Percentiles rank a stretch among this genome's conserved stretches.
phyloP scores from a whole-genome alignment of 2,329 filamentous ascomycete genomes.

The Fonsecaea nubica region DNA sequence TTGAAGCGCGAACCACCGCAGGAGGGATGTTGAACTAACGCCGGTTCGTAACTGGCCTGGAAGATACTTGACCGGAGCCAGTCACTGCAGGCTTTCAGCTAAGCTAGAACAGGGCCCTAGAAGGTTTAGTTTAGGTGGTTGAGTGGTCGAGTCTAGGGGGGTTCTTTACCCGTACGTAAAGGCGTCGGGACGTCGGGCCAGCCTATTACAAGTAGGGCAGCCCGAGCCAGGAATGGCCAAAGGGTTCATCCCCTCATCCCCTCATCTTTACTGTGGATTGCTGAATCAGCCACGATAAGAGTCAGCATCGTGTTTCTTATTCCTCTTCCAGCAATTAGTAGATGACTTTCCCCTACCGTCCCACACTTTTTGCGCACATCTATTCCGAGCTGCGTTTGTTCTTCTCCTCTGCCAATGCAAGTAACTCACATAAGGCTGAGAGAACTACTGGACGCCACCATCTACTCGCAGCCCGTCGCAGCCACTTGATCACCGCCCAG shows the following conservation, averaged over 20 bases:
- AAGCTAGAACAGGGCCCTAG: neutral
- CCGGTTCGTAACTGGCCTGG: slow-evolving; percentile 1
- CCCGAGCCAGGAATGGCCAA: slow-evolving; percentile 1
- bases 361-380: neutral
- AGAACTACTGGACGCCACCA: slow-evolving; percentile 3
- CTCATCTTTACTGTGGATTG: neutral
- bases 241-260: neutral
- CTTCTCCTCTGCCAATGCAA: neutral
- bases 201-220: neutral
- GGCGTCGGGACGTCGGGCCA: neutral
- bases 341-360: neutral
- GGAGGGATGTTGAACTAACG: slow-evolving; percentile 12
- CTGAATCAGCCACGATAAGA: slow-evolving; percentile 16
- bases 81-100: neutral
- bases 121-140: neutral
- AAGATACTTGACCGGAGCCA: neutral
- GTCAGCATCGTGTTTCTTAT: slow-evolving; percentile 11
- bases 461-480: no score
- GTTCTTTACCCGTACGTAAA: neutral
- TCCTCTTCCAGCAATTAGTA: slow-evolving; percentile 5
- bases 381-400: neutral
- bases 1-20: slow-evolving; percentile 13
- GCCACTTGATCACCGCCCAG: neutral
- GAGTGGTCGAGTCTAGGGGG: neutral
- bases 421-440: slow-evolving; percentile 20